Evolutionary conservation across 345 rosid genomes (phyloP), one percentile per base, ranked within the genome.

Genomic region (Lumnitzera racemosa): DNA sequence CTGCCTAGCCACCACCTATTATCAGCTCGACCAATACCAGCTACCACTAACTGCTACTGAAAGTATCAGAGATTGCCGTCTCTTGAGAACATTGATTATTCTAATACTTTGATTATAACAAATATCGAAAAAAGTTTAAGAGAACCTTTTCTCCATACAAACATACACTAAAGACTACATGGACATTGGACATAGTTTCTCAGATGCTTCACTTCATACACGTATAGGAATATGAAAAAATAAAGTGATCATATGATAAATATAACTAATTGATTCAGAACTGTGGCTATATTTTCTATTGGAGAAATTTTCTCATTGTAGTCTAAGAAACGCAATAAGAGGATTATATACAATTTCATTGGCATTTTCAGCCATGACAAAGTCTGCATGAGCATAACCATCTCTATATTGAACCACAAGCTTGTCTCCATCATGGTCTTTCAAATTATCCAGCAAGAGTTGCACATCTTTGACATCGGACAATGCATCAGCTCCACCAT

Each of bases 401-500:
- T 49, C 53, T 41, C 64, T 63, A 54, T 49, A 73, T 55, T 68
- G 74, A 49, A 61, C 41, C 1, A 65, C 75, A n/a, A 79, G 72
- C 55, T 79, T 81, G 63, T 73, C 76, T 49, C 72, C 57, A 1
- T 70, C 67, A 47, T 71, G 79, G 56, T 69, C 67, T 60, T 70
- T 69, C 11, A 83, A 69, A 62, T 62, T 70, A 5, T 69, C 61
- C 13, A 81, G 52, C 75, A 83, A 59, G 13, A 31, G 60, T 41
- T 70, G 55, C 49, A 83, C 81, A 16, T 81, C 82, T 0, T 36
- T 59, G 15, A 63, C 66, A 58, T 81, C 82, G 13, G 84, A 61
- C 20, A 81, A 71, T 24, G 80, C 81, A 55, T 83, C 84, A 2
- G 59, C 69, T 16, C 84, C 80, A 49, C 84, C 86, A 23, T 76